Conservation (phyloP, 2,329 filamentous ascomycete species). For the Colletotrichum higginsianum region DNA sequence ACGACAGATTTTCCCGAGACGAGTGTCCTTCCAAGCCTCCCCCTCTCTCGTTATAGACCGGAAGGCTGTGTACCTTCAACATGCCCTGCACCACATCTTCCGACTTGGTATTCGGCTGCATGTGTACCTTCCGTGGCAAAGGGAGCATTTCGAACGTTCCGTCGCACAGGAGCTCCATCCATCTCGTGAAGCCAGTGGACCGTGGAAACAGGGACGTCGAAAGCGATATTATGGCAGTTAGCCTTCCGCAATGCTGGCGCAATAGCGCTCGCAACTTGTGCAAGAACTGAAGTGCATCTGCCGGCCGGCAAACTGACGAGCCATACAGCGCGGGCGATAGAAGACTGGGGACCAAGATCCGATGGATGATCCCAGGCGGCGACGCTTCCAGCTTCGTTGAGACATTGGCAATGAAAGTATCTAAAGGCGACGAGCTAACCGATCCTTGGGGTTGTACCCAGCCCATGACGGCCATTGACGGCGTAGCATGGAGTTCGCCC, state of each 20-base stretch:
- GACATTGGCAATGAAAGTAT: constrained; percentile 73
- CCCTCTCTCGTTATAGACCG: constrained; percentile 89
- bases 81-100: constrained; percentile 90
- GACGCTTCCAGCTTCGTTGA: constrained; percentile 69
- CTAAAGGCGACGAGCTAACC: constrained; percentile 68
- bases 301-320: constrained; percentile 76
- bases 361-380: constrained; percentile 76
- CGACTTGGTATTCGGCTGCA: constrained; percentile 63
- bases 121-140: constrained; percentile 69
- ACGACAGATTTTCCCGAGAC: constrained; percentile 88
- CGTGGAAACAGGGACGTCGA: constrained; percentile 87
- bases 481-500: constrained; percentile 66
- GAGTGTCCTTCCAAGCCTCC: constrained; percentile 79
- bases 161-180: constrained; percentile 88
- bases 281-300: constrained; percentile 83
- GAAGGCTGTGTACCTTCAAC: constrained; percentile 85
- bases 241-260: constrained; percentile 73
- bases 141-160: constrained; percentile 88
- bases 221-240: constrained; percentile 83
- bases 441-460: constrained; percentile 38
- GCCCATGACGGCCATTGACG: constrained; percentile 49
- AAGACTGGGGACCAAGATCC: constrained; percentile 86
- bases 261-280: constrained; percentile 84
- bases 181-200: constrained; percentile 81
- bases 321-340: constrained; percentile 90